Base-by-base conservation (phyloP, 75 land plant genomes). In the Cupressus sempervirens region DNA sequence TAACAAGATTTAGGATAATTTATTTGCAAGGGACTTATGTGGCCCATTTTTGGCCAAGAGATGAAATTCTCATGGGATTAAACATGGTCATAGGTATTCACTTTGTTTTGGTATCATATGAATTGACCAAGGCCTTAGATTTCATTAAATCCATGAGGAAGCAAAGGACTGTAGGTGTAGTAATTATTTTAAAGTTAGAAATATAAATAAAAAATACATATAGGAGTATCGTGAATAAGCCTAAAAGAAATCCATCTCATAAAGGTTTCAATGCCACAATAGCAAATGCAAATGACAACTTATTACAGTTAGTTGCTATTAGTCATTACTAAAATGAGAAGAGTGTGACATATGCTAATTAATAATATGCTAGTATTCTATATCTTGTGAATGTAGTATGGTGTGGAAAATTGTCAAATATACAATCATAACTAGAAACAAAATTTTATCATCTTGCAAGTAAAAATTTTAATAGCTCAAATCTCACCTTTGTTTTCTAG, bases 401-500 rank as follows among this genome's bases (percentile, higher is more conserved):
- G n/a, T n/a, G n/a, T n/a, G n/a, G n/a, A 70, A 0, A 14, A 32
- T 70, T 70, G 74, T 30, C 74, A 70, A 70, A 29, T 32, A 70
- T 70, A 14, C 74, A 70, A 70, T 10, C 74, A 29, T 70, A 30
- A 9, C 34, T 70, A 32, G 34, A 29, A 3, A 58, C 26, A 29
- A 70, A 70, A 30, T 11, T 32, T 70, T 9, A 29, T 70, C 34
- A 70, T 70, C 74, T 70, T 70, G 11, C 34, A 70, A 70, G 14
- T 70, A 7, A 70, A 70, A 70, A 70, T 30, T 11, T 35, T 32
- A 70, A 70, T 70, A 70, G 32, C 74, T 29, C 74, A 70, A 58
- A 82, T 14, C 85, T 68, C 83, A 96, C 99, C 99, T 93, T 98
- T 90, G 81, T 93, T 94, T 87, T 97, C 99, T 36, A 97, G 85